phyloP scores from a whole-genome alignment of 1,284 basidiomycete species.

The Testicularia cyperi region DNA sequence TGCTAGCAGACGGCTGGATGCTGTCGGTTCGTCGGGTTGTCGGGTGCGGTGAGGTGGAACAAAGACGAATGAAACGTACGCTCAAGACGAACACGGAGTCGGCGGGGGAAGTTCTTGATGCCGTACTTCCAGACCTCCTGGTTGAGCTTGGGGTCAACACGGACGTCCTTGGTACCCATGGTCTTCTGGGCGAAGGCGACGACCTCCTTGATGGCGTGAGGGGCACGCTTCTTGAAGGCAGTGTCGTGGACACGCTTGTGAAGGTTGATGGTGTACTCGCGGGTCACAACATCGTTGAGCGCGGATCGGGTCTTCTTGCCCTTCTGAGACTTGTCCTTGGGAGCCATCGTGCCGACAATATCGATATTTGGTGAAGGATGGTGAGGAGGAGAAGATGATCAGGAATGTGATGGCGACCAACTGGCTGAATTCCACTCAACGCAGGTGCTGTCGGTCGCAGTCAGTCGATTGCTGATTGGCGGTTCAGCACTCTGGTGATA shows the following conservation, averaged over 20 bases:
- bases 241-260: conserved; percentile 58
- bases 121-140: conserved; percentile 60
- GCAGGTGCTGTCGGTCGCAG: too few species aligned
- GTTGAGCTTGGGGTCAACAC: conserved; percentile 60
- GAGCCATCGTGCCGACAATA: conserved; percentile 35
- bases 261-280: conserved; percentile 60
- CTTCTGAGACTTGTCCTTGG: conserved; percentile 55
- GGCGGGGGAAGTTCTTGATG: conserved; percentile 58
- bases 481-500: too few species aligned
- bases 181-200: conserved; percentile 58
- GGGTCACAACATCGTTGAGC: conserved; percentile 50
- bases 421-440: too few species aligned
- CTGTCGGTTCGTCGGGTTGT: too few species aligned
- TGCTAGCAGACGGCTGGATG: too few species aligned
- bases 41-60: too few species aligned
- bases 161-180: conserved; percentile 60
- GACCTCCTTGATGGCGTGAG: conserved; percentile 59
- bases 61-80: too few species aligned
- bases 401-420: too few species aligned
- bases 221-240: conserved; percentile 59
- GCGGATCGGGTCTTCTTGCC: conserved; percentile 60
- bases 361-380: not conserved
- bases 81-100: conserved; percentile 58
- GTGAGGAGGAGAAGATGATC: conserved; percentile 6
- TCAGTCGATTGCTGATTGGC: too few species aligned